Base-by-base conservation (phyloP, 257 asterid species). In the Solanum etuberosum region DNA sequence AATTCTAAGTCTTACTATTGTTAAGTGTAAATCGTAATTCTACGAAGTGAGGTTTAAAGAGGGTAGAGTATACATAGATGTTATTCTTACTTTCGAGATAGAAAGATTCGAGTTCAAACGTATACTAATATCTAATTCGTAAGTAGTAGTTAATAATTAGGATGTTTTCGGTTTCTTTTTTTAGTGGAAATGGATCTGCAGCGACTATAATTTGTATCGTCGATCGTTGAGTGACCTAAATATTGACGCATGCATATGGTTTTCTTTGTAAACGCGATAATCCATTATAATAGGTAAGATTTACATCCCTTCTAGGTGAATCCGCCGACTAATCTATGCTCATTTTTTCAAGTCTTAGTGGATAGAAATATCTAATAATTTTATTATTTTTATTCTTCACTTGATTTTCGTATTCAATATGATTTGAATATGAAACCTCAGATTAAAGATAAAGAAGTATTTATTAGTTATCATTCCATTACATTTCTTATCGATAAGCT, bases 41-140 rank as follows among this genome's bases (percentile, higher is more conserved):
- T 57, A 57, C 1, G 2, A 20, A 57, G 2, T 3, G n/a, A 57
- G 4, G 0, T 57, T 57, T 57, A 0, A 57, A 20, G 10, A 57
- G 0, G 0, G 0, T 57, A 57, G 1, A 57, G 0, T 3, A 0
- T 7, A 57, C 1, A 1, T 1, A 20, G 0, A 57, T 57, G 0
- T 57, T 57, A 20, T 7, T 57, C 0, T 54, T 16, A 51, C 0
- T 15, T 15, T 15, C 0, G 59, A 5, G 59, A 48, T 48, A 16
- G 0, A 57, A 18, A 20, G 0, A 7, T 57, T 51, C 9, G 1
- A 57, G 0, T 59, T 57, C 4, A 3, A 57, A 57, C 20, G 5
- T 42, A 54, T 54, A 14, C 2, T 54, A 21, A 0, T 21, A 21
- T 59, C 13, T 59, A 59, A 20, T 1, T 1, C 16, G 2, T 21